These are phyloP conservation scores for Urochloa ruziziensis DNA, from an alignment of 176 grass and related monocot genomes.

Conservation along the genomic window DNA sequence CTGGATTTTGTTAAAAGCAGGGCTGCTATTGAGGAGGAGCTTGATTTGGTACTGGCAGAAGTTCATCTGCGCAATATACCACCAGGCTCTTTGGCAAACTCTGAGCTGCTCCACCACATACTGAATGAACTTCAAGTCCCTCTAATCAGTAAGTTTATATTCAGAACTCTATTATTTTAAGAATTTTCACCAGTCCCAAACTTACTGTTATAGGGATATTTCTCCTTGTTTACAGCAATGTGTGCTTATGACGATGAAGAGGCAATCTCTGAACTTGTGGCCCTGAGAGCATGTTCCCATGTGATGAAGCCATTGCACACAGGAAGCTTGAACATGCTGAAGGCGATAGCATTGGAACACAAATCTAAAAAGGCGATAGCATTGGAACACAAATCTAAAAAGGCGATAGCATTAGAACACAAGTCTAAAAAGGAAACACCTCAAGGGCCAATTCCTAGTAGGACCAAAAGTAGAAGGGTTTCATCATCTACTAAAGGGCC, in stretches of 20 bases:
- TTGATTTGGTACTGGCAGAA: slow-evolving; percentile 43
- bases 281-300: slow-evolving; percentile 23
- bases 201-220: not conserved
- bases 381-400: slow-evolving; percentile 19
- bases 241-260: slow-evolving; percentile 8
- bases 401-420: slow-evolving; percentile 15
- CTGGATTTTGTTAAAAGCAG: slow-evolving; percentile 26
- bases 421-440: slow-evolving; percentile 27
- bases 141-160: slow-evolving; percentile 29
- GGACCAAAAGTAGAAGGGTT: slow-evolving; percentile 2
- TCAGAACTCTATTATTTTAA: slow-evolving; percentile 15
- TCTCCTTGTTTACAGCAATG: slow-evolving; percentile 38
- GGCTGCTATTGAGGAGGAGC: slow-evolving; percentile 2
- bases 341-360: slow-evolving; percentile 7
- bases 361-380: slow-evolving; percentile 30
- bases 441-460: not conserved
- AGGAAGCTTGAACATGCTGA: slow-evolving; percentile 12
- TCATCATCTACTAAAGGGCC: slow-evolving; percentile 22
- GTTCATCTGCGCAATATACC: slow-evolving; percentile 8
- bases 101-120: slow-evolving; percentile 10
- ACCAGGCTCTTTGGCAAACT: not conserved
- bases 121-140: slow-evolving; percentile 24
- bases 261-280: not conserved
- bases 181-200: not conserved
- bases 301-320: slow-evolving; percentile 23